Evolutionary conservation across 2,329 filamentous ascomycete species (phyloP).

Genomic region (Fusarium siculi): DNA sequence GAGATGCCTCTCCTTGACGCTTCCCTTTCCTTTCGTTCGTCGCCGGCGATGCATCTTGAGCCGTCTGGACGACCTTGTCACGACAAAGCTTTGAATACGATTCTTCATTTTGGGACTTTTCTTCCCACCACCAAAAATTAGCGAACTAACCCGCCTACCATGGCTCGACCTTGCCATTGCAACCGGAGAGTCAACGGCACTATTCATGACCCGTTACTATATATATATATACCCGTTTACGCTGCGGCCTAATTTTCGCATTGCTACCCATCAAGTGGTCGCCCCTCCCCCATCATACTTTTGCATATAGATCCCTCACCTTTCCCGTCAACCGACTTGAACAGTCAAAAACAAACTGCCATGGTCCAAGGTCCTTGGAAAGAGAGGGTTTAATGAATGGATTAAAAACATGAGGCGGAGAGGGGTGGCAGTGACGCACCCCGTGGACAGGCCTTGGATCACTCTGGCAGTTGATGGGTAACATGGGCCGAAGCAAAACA

Average conservation of each 20-base stretch:
- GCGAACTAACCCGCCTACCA: slow-evolving; percentile 35
- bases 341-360: slow-evolving; percentile 29
- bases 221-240: slow-evolving; percentile 47
- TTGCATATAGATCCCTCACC: slow-evolving; percentile 14
- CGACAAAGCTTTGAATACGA: slow-evolving; percentile 38
- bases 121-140: slow-evolving; percentile 23
- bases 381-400: slow-evolving; percentile 13
- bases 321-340: slow-evolving; percentile 14
- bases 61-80: slow-evolving; percentile 43
- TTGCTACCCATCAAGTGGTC: slow-evolving; percentile 42
- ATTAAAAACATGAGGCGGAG: slow-evolving; percentile 16
- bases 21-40: slow-evolving; percentile 31
- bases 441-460: slow-evolving; percentile 39
- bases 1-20: slow-evolving; percentile 19
- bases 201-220: slow-evolving; percentile 45
- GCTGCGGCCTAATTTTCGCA: slow-evolving; percentile 46
- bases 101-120: slow-evolving; percentile 23
- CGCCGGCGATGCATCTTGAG: slow-evolving; percentile 42
- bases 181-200: slow-evolving; percentile 34
- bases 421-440: slow-evolving; percentile 27
- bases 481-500: slow-evolving; percentile 35
- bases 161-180: slow-evolving; percentile 32
- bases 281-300: slow-evolving; percentile 27
- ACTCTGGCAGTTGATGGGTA: slow-evolving; percentile 41
- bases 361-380: slow-evolving; percentile 37